Evolutionary conservation across 2,329 filamentous ascomycete genomes (phyloP).

Genomic region (Paradendryphiella salina): DNA sequence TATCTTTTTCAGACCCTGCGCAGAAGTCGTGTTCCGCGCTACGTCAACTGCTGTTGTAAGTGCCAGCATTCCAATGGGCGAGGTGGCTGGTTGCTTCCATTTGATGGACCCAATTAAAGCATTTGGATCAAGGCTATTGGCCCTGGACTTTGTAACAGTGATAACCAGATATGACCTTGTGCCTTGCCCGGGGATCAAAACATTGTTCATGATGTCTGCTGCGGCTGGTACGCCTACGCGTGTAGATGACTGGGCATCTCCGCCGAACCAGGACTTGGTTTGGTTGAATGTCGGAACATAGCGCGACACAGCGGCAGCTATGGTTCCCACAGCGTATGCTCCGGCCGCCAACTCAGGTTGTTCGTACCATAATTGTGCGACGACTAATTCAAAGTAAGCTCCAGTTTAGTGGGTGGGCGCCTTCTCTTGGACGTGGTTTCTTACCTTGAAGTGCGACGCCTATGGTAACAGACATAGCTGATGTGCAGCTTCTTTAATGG

Average conservation of each 20-base stretch:
- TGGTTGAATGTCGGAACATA: constrained; percentile 1
- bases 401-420: background rate
- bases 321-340: background rate
- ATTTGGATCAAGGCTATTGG: too few relatives aligned
- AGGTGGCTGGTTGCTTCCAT: too few relatives aligned
- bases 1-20: too few relatives aligned
- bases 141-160: too few relatives aligned
- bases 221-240: background rate
- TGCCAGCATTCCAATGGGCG: too few relatives aligned
- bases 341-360: background rate
- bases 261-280: constrained; percentile 1
- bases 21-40: too few relatives aligned
- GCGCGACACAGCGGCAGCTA: background rate
- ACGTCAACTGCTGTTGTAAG: too few relatives aligned
- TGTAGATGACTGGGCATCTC: background rate
- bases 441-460: background rate
- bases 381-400: background rate
- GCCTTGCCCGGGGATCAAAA: too few relatives aligned
- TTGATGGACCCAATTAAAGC: too few relatives aligned
- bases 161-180: background rate
- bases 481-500: background rate
- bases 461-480: background rate
- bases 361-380: background rate
- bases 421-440: background rate
- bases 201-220: too few relatives aligned